Evolutionary conservation across 306 rosid genomes (phyloP).

Genomic region (Dryas octopetala): DNA sequence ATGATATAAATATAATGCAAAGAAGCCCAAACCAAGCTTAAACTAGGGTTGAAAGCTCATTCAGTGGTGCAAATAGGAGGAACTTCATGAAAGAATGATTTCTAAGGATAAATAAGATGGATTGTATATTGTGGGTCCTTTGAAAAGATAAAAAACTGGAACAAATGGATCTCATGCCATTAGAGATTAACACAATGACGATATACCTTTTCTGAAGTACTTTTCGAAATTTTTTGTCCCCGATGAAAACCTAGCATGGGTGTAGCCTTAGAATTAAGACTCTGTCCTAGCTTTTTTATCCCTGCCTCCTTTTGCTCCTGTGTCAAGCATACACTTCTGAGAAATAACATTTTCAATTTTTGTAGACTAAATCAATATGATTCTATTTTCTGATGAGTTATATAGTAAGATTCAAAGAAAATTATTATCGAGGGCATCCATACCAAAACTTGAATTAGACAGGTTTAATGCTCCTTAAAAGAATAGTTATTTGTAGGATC

Average conservation of each 20-base stretch:
- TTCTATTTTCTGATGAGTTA: not conserved
- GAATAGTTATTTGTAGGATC: not conserved
- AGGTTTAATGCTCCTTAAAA: no score
- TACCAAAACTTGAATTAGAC: no score
- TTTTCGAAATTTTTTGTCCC: slow-evolving; percentile 48
- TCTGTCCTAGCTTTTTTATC: slow-evolving; percentile 41
- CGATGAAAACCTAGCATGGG: slow-evolving; percentile 45
- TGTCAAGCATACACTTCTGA: slow-evolving; percentile 24
- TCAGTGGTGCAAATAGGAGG: not conserved
- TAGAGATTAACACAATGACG: not conserved
- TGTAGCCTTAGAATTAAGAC: slow-evolving; percentile 53
- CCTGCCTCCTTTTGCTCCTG: slow-evolving; percentile 64
- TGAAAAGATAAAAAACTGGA: not conserved
- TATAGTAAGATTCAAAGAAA: not conserved
- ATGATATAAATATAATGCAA: not conserved
- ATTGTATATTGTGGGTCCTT: not conserved
- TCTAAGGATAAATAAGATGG: not conserved
- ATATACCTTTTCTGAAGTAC: slow-evolving; percentile 51
- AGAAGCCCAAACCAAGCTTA: not conserved
- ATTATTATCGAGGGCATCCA: no score
- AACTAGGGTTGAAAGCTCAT: not conserved
- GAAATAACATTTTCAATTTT: slow-evolving; percentile 7
- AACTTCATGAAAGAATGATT: not conserved
- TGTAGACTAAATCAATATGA: not conserved
- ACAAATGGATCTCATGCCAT: not conserved